These are phyloP conservation scores for Juglanconis oblonga DNA, from an alignment of 2,329 filamentous ascomycete genomes.

Conservation along the genomic window DNA sequence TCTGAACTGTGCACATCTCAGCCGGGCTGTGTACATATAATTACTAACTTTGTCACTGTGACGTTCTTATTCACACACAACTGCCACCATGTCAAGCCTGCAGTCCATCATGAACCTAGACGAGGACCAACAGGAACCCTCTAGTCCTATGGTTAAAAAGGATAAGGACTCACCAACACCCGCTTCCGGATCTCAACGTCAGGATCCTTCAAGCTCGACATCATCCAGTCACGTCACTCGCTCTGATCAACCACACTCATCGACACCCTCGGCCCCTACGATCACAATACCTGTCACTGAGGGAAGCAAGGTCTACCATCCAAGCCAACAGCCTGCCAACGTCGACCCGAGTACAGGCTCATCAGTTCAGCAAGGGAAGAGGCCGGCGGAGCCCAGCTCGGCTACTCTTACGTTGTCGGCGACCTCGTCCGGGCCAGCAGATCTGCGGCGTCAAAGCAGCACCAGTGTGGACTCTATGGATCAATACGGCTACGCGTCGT, in stretches of 20 bases:
- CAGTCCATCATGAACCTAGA: constrained; percentile 57
- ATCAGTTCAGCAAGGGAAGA: constrained; percentile 12
- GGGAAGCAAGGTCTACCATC: constrained; percentile 17
- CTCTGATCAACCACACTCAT: constrained; percentile 29
- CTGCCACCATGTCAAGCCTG: constrained; percentile 50
- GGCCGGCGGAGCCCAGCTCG: constrained; percentile 23
- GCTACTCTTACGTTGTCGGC: constrained; percentile 16
- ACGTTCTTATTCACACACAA: constrained; percentile 39
- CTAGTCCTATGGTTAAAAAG: constrained; percentile 42
- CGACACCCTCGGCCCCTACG: constrained; percentile 23
- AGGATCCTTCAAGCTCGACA: constrained; percentile 33
- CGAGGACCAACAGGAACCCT: constrained; percentile 42
- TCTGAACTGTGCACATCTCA: constrained; percentile 32
- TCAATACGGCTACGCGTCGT: constrained; percentile 33
- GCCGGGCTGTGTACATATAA: constrained; percentile 41
- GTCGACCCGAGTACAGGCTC: constrained; percentile 21
- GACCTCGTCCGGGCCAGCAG: constrained; percentile 27
- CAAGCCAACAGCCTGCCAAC: constrained; percentile 25
- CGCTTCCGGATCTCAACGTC: constrained; percentile 32
- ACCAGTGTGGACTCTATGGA: constrained; percentile 51
- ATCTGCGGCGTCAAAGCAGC: constrained; percentile 40
- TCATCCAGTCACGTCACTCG: constrained; percentile 37
- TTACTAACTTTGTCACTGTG: constrained; percentile 41
- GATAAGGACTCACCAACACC: constrained; percentile 38
- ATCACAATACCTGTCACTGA: constrained; percentile 27